Percentiles rank a stretch among this genome's conserved stretches.
phyloP scores from a whole-genome alignment of 225 moss, liverwort and hornwort species.

The Thuidium tamariscinum region DNA sequence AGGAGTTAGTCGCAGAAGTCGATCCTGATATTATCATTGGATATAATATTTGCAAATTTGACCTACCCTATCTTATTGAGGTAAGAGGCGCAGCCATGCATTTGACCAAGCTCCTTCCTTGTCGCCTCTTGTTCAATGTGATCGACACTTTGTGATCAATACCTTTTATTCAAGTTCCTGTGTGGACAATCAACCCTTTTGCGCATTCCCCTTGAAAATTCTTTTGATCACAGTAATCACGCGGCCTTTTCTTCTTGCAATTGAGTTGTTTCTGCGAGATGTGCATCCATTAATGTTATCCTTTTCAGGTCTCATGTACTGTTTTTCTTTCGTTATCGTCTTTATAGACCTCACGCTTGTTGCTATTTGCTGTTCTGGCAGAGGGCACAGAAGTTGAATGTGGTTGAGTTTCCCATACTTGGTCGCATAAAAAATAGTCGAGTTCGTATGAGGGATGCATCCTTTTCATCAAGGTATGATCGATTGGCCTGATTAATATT shows the following conservation, averaged over 20 bases:
- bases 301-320: neutral
- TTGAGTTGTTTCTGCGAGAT: neutral
- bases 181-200: neutral
- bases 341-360: neutral
- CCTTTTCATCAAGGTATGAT: slow-evolving; percentile 69
- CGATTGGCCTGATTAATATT: neutral
- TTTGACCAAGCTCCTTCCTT: neutral
- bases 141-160: neutral
- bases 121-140: neutral
- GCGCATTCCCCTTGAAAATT: neutral
- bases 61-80: slow-evolving; percentile 89
- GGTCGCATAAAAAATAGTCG: slow-evolving; percentile 86
- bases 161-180: neutral
- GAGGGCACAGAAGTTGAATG: slow-evolving; percentile 75
- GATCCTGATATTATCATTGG: slow-evolving; percentile 98
- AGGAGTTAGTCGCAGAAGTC: slow-evolving; percentile 79
- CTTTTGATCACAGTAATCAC: neutral
- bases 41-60: slow-evolving; percentile 99
- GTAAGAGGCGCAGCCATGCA: slow-evolving; percentile 6
- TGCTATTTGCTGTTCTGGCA: slow-evolving; percentile 16
- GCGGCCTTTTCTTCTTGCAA: neutral
- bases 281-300: neutral
- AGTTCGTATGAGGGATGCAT: slow-evolving; percentile 87
- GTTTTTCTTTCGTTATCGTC: neutral
- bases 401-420: slow-evolving; percentile 73